These are phyloP conservation scores for Polytolypa hystricis DNA, from an alignment of 2,329 filamentous ascomycete genomes.

Conservation along the genomic window DNA sequence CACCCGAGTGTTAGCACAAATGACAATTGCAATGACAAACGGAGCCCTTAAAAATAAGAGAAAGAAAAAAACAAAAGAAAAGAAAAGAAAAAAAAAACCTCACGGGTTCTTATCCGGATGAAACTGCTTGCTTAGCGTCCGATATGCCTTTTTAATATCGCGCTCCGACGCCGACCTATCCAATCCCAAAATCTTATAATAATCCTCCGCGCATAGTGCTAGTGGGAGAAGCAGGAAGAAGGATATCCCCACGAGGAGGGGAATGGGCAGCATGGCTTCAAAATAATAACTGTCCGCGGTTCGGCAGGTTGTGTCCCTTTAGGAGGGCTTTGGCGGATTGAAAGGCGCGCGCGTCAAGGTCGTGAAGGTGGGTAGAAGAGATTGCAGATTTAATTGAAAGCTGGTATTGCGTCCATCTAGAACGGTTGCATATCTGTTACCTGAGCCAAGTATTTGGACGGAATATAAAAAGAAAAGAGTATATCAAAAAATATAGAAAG, in stretches of 20 bases:
- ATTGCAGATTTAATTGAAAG: background rate
- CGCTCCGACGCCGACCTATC: slow-evolving; percentile 68
- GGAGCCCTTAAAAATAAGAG: background rate
- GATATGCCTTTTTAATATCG: slow-evolving; percentile 89
- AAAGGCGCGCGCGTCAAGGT: background rate
- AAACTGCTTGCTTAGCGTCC: slow-evolving; percentile 83
- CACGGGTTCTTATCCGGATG: slow-evolving; percentile 98
- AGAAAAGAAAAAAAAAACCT: slow-evolving; percentile 23
- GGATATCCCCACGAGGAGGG: slow-evolving; percentile 22
- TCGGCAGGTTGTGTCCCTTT: background rate
- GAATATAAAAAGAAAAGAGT: background rate
- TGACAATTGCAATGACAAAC: background rate
- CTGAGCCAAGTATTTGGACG: too few species aligned
- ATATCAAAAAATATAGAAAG: background rate
- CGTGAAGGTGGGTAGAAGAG: background rate
- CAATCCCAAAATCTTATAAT: slow-evolving; percentile 64
- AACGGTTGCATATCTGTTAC: background rate
- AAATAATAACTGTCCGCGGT: background rate
- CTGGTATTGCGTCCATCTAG: background rate
- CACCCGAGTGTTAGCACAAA: too few species aligned
- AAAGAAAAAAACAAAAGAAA: background rate
- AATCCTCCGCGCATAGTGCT: slow-evolving; percentile 34
- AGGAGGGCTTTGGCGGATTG: background rate
- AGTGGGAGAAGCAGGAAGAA: slow-evolving; percentile 28
- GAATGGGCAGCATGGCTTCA: slow-evolving; percentile 24